Evolutionary conservation across 83 land plant species (phyloP).

Genomic region (Picea engelmannii): DNA sequence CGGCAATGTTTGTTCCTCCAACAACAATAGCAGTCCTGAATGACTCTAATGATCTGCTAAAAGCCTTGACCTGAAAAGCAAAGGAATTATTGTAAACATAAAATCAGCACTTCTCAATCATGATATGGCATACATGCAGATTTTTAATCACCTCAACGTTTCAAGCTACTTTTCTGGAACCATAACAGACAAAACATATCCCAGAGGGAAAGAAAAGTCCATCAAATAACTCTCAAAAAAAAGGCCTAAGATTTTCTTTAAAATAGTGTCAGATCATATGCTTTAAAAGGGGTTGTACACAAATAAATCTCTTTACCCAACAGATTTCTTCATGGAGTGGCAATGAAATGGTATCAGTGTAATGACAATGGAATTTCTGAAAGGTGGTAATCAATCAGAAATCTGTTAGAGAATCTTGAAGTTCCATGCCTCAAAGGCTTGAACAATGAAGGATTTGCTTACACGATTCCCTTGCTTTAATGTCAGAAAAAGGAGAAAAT

Average conservation of each 20-base stretch:
- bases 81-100: neutral
- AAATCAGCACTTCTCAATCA: neutral
- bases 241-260: neutral
- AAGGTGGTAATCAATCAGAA: neutral
- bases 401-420: neutral
- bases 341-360: neutral
- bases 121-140: neutral
- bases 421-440: neutral
- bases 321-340: neutral
- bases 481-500: neutral
- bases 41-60: constrained; percentile 63
- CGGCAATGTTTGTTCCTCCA: constrained; percentile 77
- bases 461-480: neutral
- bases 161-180: neutral
- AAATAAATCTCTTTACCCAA: neutral
- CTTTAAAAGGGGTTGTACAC: neutral
- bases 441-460: neutral
- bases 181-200: neutral
- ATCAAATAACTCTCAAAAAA: too few species aligned
- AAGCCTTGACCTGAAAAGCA: constrained; percentile 66
- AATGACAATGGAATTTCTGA: neutral
- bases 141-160: neutral
- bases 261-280: neutral
- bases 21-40: constrained; percentile 79
- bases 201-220: too few species aligned